These are phyloP conservation scores for Pichia cactophila DNA, from an alignment of 1,139 yeast genomes.

Conservation along the genomic window DNA sequence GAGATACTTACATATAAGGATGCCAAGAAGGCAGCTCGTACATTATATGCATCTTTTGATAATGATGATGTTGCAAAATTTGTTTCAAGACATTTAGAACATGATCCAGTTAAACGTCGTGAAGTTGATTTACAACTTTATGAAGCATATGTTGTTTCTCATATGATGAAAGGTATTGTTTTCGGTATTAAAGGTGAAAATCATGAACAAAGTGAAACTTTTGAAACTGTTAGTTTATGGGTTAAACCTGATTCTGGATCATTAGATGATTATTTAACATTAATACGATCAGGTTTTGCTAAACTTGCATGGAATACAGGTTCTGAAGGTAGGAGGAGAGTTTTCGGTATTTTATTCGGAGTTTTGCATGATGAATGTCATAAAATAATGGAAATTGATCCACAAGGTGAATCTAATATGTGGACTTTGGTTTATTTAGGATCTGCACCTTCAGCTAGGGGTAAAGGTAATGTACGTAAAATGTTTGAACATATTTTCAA, in stretches of 20 bases:
- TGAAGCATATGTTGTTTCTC: constrained; percentile 52
- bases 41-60: constrained; percentile 45
- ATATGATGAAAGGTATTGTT: constrained; percentile 48
- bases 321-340: constrained; percentile 44
- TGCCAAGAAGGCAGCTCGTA: constrained; percentile 46
- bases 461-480: constrained; percentile 58
- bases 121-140: constrained; percentile 42
- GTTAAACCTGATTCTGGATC: constrained; percentile 46
- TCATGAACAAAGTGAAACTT: constrained; percentile 31
- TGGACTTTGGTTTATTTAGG: constrained; percentile 61
- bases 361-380: constrained; percentile 43
- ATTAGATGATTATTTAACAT: constrained; percentile 39
- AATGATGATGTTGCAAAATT: constrained; percentile 46
- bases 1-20: constrained; percentile 36
- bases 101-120: constrained; percentile 31
- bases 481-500: constrained; percentile 51
- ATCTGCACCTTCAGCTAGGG: constrained; percentile 50
- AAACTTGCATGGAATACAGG: constrained; percentile 46
- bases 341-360: constrained; percentile 51
- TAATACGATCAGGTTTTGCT: constrained; percentile 53
- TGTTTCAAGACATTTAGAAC: constrained; percentile 38
- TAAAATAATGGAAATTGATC: constrained; percentile 26
- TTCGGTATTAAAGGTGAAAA: constrained; percentile 36
- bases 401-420: constrained; percentile 29
- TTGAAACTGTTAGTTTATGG: constrained; percentile 62